A percentile compares a stretch with the other conserved stretches of the same genome.
Evolutionary conservation across 31 red algal species (phyloP).

Genomic region (Odonthalia washingtoniensis): DNA sequence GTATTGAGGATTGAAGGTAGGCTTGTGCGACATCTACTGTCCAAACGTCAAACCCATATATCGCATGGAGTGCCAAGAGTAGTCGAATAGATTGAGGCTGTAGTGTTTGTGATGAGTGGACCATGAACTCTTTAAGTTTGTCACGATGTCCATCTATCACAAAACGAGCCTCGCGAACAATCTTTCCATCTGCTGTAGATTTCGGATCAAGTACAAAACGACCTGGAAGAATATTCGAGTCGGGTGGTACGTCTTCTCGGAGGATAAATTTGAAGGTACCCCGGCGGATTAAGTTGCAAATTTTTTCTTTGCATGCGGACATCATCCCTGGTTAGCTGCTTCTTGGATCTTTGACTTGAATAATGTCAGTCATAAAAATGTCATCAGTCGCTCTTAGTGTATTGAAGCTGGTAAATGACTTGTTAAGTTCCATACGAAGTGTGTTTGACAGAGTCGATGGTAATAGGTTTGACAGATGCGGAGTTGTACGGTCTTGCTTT

Average conservation of each 20-base stretch:
- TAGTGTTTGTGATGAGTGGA: neutral
- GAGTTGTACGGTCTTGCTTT: no score
- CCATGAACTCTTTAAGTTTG: slow-evolving; percentile 20
- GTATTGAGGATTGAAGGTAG: no score
- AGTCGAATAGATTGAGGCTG: neutral
- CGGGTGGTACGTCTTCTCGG: slow-evolving; percentile 1
- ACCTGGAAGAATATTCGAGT: slow-evolving; percentile 20
- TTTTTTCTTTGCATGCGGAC: neutral
- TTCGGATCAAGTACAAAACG: neutral
- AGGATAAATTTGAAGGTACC: slow-evolving; percentile 37
- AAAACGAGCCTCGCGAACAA: slow-evolving; percentile 7
- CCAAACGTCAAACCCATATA: neutral
- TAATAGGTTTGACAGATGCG: neutral
- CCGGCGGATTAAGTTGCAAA: neutral
- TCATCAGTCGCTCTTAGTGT: neutral
- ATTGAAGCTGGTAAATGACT: neutral
- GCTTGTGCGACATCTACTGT: no score
- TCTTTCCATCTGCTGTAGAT: neutral
- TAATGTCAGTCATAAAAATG: neutral
- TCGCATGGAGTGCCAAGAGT: neutral
- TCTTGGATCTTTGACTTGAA: neutral
- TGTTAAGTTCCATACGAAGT: neutral
- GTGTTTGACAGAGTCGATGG: neutral
- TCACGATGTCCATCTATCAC: slow-evolving; percentile 23
- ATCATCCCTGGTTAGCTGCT: slow-evolving; percentile 10